These are phyloP conservation scores for Plasmodium relictum DNA, from an alignment of 169 alveolate genomes.

Conservation along the genomic window DNA sequence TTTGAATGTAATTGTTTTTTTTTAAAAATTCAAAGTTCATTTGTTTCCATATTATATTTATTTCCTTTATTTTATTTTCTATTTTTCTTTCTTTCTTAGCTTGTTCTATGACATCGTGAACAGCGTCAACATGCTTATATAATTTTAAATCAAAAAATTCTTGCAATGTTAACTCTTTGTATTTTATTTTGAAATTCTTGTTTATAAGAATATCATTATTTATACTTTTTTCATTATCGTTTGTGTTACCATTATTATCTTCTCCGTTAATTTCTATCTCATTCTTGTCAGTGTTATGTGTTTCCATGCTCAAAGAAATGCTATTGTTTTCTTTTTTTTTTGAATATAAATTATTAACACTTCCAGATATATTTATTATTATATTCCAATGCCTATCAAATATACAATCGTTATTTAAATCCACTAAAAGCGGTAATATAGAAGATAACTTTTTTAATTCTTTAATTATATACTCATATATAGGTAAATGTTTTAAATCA, in stretches of 20 bases:
- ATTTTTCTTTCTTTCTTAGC: slow-evolving; percentile 96
- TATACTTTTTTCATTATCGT: neutral
- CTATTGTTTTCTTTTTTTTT: slow-evolving; percentile 6
- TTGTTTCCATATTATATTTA: slow-evolving; percentile 93
- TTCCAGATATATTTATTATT: slow-evolving; percentile 94
- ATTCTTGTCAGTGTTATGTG: neutral
- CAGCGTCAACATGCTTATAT: slow-evolving; percentile 93
- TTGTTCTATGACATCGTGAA: slow-evolving; percentile 95
- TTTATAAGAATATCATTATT: neutral
- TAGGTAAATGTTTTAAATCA: slow-evolving; percentile 92
- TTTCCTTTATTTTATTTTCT: slow-evolving; percentile 93
- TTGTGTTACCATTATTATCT: neutral
- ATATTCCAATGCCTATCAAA: slow-evolving; percentile 97
- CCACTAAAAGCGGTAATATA: slow-evolving; percentile 94
- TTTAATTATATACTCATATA: slow-evolving; percentile 91
- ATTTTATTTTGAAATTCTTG: slow-evolving; percentile 88
- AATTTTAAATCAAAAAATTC: slow-evolving; percentile 92
- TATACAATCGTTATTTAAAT: slow-evolving; percentile 94
- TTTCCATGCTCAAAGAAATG: neutral
- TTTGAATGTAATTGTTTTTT: slow-evolving; percentile 90
- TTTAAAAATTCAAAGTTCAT: slow-evolving; percentile 91
- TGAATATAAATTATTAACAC: slow-evolving; percentile 34
- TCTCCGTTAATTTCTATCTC: neutral
- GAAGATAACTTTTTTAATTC: slow-evolving; percentile 95
- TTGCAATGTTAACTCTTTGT: slow-evolving; percentile 94